Percentiles rank a stretch among this genome's conserved stretches.
phyloP scores from a whole-genome alignment of 2,329 filamentous ascomycete genomes.

The Chaetomium olivaceum region DNA sequence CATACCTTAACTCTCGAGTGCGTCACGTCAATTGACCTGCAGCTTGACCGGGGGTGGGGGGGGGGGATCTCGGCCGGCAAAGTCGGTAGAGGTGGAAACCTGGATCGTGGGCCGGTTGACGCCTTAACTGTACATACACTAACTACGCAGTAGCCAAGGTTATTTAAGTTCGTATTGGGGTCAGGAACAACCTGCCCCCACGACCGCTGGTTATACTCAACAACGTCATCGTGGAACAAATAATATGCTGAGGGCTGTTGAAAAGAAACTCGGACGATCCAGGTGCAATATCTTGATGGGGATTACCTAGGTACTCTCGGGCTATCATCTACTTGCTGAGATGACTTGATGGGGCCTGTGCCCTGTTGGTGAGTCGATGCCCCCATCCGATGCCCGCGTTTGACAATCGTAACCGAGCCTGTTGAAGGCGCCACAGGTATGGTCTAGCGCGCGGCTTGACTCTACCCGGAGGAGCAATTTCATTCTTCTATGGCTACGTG shows the following conservation, averaged over 20 bases:
- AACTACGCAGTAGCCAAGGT: too few relatives aligned
- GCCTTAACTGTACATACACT: too few relatives aligned
- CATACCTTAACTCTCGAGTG: not conserved
- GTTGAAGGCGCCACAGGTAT: not conserved
- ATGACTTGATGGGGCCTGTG: too few relatives aligned
- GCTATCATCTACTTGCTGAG: too few relatives aligned
- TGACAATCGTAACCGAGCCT: not conserved
- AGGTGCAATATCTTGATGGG: too few relatives aligned
- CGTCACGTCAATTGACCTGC: not conserved
- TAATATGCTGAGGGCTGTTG: too few relatives aligned
- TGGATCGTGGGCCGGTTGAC: not conserved
- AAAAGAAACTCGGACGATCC: too few relatives aligned
- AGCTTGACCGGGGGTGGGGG: not conserved
- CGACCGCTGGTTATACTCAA: too few relatives aligned
- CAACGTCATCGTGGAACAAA: too few relatives aligned
- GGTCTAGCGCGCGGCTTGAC: not conserved
- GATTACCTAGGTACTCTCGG: too few relatives aligned
- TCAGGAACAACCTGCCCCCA: too few relatives aligned
- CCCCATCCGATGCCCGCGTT: not conserved
- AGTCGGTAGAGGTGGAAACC: not conserved
- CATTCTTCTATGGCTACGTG: not conserved
- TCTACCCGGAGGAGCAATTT: not conserved
- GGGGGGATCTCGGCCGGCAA: not conserved
- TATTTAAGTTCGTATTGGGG: too few relatives aligned
- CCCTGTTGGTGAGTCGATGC: not conserved